A percentile compares a stretch with the other conserved stretches of the same genome.
phyloP scores from a whole-genome alignment of 176 grass and related monocot species.

The Oryza australiensis region DNA sequence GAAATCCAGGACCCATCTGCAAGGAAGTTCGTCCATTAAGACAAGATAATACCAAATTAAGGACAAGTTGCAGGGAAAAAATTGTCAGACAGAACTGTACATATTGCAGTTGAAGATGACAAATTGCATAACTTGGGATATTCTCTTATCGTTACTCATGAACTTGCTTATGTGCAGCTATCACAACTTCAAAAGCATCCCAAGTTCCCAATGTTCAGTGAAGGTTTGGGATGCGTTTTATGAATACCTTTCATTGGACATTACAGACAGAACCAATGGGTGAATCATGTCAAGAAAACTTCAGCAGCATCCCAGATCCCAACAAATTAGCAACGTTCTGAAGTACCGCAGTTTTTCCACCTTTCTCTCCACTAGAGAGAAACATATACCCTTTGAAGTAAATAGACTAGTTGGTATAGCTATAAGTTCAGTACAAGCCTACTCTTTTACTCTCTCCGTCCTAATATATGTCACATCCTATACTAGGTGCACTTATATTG shows the following conservation, averaged over 20 bases:
- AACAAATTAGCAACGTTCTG: background rate
- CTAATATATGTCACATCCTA: too few species aligned
- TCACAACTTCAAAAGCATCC: background rate
- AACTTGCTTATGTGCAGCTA: background rate
- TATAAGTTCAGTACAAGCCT: background rate
- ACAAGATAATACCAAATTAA: background rate
- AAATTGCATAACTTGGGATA: background rate
- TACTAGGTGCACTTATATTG: too few species aligned
- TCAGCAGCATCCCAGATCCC: background rate
- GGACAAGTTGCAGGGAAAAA: background rate
- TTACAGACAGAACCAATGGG: background rate
- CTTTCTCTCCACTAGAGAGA: background rate
- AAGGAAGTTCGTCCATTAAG: constrained; percentile 36
- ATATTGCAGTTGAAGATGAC: background rate
- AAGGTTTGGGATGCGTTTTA: background rate
- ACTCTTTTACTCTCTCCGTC: too few species aligned
- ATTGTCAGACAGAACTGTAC: background rate
- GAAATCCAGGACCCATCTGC: constrained; percentile 97
- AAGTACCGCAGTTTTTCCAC: background rate
- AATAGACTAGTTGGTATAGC: background rate
- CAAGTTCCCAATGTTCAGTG: background rate
- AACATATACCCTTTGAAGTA: background rate
- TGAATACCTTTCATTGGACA: background rate
- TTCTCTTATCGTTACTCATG: background rate
- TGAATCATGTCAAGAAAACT: constrained; percentile 17